phyloP scores from a whole-genome alignment of 352 stramenopile genomes.

The Phytophthora melonis region DNA sequence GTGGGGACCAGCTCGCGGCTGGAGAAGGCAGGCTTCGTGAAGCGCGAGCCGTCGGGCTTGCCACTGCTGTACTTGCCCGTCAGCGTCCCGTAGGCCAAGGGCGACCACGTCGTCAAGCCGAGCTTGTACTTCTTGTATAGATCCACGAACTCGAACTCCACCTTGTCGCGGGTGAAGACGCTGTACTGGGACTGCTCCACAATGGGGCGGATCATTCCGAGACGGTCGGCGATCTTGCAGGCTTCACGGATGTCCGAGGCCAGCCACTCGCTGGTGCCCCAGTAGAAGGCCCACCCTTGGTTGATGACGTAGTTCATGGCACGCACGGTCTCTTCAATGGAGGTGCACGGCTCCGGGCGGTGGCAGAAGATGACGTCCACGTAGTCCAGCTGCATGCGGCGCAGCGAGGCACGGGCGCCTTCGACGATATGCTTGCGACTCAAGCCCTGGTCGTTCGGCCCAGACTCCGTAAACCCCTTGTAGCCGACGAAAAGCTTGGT shows the following conservation, averaged over 20 bases:
- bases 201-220: slow-evolving; percentile 30
- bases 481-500: slow-evolving; percentile 33
- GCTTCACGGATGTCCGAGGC: slow-evolving; percentile 8
- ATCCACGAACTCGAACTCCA: slow-evolving; percentile 57
- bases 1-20: not conserved
- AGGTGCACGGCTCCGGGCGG: slow-evolving; percentile 55
- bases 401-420: slow-evolving; percentile 48
- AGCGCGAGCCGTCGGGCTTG: slow-evolving; percentile 4
- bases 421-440: slow-evolving; percentile 64
- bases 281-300: slow-evolving; percentile 17
- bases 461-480: not conserved
- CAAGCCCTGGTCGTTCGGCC: slow-evolving; percentile 40
- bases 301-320: slow-evolving; percentile 66
- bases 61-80: slow-evolving; percentile 15
- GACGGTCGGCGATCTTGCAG: slow-evolving; percentile 15
- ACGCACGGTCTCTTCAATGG: slow-evolving; percentile 64
- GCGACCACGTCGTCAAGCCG: slow-evolving; percentile 4
- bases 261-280: slow-evolving; percentile 16
- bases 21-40: slow-evolving; percentile 6
- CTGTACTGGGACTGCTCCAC: slow-evolving; percentile 67
- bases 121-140: slow-evolving; percentile 43
- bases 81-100: slow-evolving; percentile 12
- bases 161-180: slow-evolving; percentile 53
- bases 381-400: slow-evolving; percentile 39
- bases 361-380: slow-evolving; percentile 77